A percentile compares a stretch with the other conserved stretches of the same genome.
These are phyloP conservation scores for Apiospora kogelbergensis DNA, from an alignment of 2,329 filamentous ascomycete species.

Conservation along the genomic window DNA sequence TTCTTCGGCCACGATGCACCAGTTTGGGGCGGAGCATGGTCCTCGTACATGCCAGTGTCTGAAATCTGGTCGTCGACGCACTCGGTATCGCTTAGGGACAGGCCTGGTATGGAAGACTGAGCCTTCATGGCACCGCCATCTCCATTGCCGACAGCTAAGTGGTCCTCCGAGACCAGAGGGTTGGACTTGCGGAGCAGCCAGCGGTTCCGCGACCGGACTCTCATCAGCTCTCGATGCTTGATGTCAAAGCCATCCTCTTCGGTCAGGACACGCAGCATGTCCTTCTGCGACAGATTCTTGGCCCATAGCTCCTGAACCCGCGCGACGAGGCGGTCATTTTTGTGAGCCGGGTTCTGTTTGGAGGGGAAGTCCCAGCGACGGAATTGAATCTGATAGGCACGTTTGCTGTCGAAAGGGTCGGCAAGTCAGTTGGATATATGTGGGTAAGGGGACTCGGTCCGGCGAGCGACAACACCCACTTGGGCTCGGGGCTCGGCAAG, in stretches of 20 bases:
- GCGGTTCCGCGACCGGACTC: conserved; percentile 67
- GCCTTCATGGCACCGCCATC: not conserved
- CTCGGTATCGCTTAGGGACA: not conserved
- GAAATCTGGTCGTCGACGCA: not conserved
- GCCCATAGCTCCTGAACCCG: conserved; percentile 79
- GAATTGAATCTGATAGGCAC: conserved; percentile 74
- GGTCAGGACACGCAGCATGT: conserved; percentile 71
- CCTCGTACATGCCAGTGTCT: not conserved
- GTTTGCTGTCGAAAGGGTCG: conserved; percentile 54
- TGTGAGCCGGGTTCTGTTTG: conserved; percentile 71
- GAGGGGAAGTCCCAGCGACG: conserved; percentile 77
- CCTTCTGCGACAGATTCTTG: conserved; percentile 66
- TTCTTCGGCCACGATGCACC: conserved; percentile 21
- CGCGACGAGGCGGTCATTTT: conserved; percentile 64
- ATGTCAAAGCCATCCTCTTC: conserved; percentile 71
- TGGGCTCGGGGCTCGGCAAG: not conserved
- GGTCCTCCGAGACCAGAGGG: conserved; percentile 28
- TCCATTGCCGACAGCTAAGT: not conserved
- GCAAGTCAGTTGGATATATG: not conserved
- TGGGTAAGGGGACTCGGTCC: not conserved
- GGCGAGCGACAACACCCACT: not conserved
- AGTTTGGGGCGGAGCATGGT: not conserved
- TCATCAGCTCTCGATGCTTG: conserved; percentile 68
- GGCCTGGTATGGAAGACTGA: not conserved
- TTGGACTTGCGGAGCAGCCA: conserved; percentile 65